phyloP scores from a whole-genome alignment of 805 yeast species.

The Henningerozyma blattae region DNA sequence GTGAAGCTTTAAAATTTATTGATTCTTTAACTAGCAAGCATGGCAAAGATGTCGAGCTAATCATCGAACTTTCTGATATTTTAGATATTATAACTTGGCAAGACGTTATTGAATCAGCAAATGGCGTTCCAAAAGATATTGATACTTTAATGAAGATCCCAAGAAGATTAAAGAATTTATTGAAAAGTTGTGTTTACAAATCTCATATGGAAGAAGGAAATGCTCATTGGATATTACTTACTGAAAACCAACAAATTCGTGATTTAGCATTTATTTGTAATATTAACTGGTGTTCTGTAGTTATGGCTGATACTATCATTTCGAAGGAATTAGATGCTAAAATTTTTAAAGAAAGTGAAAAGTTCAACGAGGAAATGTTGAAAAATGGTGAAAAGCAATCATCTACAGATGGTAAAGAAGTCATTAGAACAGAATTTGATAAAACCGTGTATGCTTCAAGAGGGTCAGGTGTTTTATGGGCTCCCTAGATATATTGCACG shows the following conservation, averaged over 20 bases:
- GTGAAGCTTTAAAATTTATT: constrained; percentile 51
- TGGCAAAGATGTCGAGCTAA: constrained; percentile 12
- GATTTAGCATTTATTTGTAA: constrained; percentile 39
- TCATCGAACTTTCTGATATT: constrained; percentile 38
- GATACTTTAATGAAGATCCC: constrained; percentile 30
- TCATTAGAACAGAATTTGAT: constrained; percentile 33
- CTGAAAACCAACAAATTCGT: constrained; percentile 53
- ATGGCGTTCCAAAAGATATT: constrained; percentile 1
- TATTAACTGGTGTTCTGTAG: constrained; percentile 32
- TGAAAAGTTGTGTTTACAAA: constrained; percentile 49
- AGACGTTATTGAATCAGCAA: constrained; percentile 10
- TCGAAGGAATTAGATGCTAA: constrained; percentile 15
- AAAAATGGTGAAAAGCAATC: constrained; percentile 12
- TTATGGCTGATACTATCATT: constrained; percentile 18
- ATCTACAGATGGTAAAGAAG: constrained; percentile 19
- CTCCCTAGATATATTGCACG: constrained; percentile 31
- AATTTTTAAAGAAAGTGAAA: constrained; percentile 12
- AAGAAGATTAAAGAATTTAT: constrained; percentile 36
- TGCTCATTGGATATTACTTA: constrained; percentile 42
- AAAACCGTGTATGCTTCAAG: constrained; percentile 46
- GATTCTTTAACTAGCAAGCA: constrained; percentile 23
- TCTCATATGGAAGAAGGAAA: constrained; percentile 28
- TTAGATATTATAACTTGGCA: constrained; percentile 16
- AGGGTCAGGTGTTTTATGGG: constrained; percentile 51
- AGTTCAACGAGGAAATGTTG: constrained; percentile 13